Evolutionary conservation across 495 filamentous ascomycete species (phyloP), one percentile per base, ranked within the genome.

Genomic region (Tuber borchii): DNA sequence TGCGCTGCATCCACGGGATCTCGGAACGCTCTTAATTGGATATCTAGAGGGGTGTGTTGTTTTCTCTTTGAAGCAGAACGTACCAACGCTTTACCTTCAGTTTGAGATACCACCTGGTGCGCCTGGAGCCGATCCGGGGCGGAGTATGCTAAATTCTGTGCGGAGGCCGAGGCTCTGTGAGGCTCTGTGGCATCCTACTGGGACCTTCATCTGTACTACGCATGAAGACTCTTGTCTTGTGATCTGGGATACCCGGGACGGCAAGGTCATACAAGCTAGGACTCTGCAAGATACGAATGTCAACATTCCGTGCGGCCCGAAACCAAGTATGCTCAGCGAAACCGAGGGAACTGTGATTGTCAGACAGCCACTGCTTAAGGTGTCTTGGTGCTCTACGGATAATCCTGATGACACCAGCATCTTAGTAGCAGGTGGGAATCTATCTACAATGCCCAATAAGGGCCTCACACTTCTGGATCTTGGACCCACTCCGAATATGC

Each of bases 191-290:
- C 95, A 99, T 85, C 95, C 95, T 1, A 96, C 94, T 40, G 95
- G 95, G 0, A 95, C 92, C 0, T 99, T 98, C 80, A 84, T 97
- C 56, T 83, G 94, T 73, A 97, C 93, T 0, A 91, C 91, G 17
- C 91, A 98, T 80, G 94, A 97, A 77, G 95, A 98, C 82, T 90
- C 90, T 5, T 95, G 91, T 76, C 82, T 99, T 45, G 95, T 95
- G 0, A 89, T 98, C 71, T 99, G 96, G 96, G 96, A 98, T 85
- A 85, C 91, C 3, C 96, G 93, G 78, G 96, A 97, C 81, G 95
- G 94, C 14, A 90, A 93, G 69, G 86, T 95, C 43, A 86, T 99
- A 20, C 89, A 93, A 86, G 93, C 94, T 17, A 86, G 96, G 77
- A 96, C 92, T 6, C 84, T 97, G 37, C 88, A 91, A 77, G 88